phyloP scores from a whole-genome alignment of 2,329 filamentous ascomycete genomes.

The Ophiobolus disseminans region DNA sequence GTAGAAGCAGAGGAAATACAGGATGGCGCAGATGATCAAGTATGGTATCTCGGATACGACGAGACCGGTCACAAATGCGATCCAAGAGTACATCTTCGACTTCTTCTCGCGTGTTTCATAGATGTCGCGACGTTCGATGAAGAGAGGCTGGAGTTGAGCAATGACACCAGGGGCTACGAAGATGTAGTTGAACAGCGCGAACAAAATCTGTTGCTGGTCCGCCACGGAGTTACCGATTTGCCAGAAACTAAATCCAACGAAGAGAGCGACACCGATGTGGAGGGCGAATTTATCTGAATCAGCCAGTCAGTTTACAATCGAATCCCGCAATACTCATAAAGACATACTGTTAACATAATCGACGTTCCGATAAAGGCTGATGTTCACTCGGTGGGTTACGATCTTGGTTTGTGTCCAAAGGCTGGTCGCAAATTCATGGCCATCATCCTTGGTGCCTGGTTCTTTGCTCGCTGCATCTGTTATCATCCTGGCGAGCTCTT shows the following conservation, averaged over 20 bases:
- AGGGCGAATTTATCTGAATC: conserved; percentile 16
- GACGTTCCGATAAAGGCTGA: conserved; percentile 31
- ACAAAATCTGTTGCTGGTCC: conserved; percentile 53
- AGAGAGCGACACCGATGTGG: conserved; percentile 32
- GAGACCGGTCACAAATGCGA: conserved; percentile 72
- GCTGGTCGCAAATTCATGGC: conserved; percentile 41
- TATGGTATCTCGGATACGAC: conserved; percentile 74
- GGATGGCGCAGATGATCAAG: conserved; percentile 64
- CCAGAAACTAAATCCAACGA: conserved; percentile 40
- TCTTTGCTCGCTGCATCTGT: conserved; percentile 47
- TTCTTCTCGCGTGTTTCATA: conserved; percentile 67
- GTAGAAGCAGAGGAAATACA: conserved; percentile 72
- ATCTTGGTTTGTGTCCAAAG: conserved; percentile 35
- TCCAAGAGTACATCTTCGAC: conserved; percentile 76
- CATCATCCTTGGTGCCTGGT: conserved; percentile 49
- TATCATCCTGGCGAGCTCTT: conserved; percentile 49
- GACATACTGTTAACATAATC: background rate
- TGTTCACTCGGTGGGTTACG: conserved; percentile 30
- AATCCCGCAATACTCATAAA: no score
- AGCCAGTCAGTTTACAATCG: no score
- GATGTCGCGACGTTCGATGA: conserved; percentile 54
- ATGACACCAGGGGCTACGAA: conserved; percentile 51
- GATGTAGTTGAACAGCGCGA: conserved; percentile 59
- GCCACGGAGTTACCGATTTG: conserved; percentile 34
- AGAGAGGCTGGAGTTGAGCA: conserved; percentile 52